Base-by-base conservation (phyloP, 2,329 filamentous ascomycete genomes). In the Uncinocarpus reesii region DNA sequence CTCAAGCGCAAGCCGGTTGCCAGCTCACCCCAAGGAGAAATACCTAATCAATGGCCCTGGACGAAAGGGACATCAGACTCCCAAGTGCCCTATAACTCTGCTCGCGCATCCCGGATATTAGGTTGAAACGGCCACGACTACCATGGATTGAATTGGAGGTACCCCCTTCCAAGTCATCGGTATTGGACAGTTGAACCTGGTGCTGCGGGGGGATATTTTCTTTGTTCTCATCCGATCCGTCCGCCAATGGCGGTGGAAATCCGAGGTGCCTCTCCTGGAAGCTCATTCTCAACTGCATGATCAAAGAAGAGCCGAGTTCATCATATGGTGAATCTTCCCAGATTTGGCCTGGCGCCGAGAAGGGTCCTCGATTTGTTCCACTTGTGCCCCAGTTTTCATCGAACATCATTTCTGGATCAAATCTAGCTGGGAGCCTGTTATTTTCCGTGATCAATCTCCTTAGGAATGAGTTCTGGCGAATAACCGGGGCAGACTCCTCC, bases 301-400 rank as follows among this genome's bases (percentile, higher is more conserved):
- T 7, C 6, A 15, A 29, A 28, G 20, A 11, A 7, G 20, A 13
- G 15, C 8, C 20, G 4, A 21, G 13, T 4, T 43, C 31, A 11
- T 48, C 34, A n/a, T 32, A 42, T 29, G 45, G 21, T n/a, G 29
- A 29, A 29, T 49, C 42, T 18, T 49, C 50, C 47, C 50, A 49
- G 32, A 49, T 41, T 11, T 38, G 42, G 34, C 46, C 43, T 43
- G 35, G 32, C 35, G 18, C 16, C 13, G 32, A 34, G 32, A 42
- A 44, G 8, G 37, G 38, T 10, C 29, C 32, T 5, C 11, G 16
- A 16, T 13, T 8, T 8, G 15, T 24, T 32, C n/a, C n/a, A 18
- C 6, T 15, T 3, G 7, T 34, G n/a, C 34, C 40, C 13, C 10
- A 28, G 10, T 41, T 32, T 2, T 28, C 28, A 7, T 43, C 35